phyloP scores from a whole-genome alignment of 2,329 filamentous ascomycete species.

The Colletotrichum caudatum region DNA sequence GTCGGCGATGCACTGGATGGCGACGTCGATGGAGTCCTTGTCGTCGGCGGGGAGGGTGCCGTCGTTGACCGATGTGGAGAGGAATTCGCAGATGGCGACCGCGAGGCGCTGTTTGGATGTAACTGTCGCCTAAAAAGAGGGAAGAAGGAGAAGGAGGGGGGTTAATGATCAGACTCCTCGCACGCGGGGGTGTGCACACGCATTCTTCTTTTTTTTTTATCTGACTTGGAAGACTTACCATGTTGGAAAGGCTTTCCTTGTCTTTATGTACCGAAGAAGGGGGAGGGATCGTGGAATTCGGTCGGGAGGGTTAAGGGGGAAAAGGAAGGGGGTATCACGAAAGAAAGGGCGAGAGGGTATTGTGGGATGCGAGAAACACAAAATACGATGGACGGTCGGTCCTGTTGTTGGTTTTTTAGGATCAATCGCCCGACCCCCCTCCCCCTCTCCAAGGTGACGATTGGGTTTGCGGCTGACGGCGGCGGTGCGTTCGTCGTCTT shows the following conservation, averaged over 20 bases:
- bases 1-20: conserved; percentile 93
- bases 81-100: conserved; percentile 97
- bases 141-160: neutral
- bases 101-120: conserved; percentile 85
- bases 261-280: conserved; percentile 8
- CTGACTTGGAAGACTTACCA: conserved; percentile 18
- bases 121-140: conserved; percentile 51
- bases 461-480: conserved; percentile 31
- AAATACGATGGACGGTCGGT: conserved; percentile 8
- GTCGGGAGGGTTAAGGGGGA: neutral
- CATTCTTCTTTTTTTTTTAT: too few species aligned
- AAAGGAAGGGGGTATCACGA: conserved; percentile 1
- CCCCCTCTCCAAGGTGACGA: neutral
- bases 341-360: neutral
- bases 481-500: conserved; percentile 3
- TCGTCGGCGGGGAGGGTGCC: conserved; percentile 91
- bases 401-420: conserved; percentile 13
- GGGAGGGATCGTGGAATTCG: neutral
- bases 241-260: conserved; percentile 10
- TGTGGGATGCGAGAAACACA: neutral
- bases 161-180: conserved; percentile 1
- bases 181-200: too few species aligned
- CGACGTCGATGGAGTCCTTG: conserved; percentile 92
- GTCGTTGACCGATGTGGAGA: conserved; percentile 84
- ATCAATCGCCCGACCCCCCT: neutral